Evolutionary conservation across 306 rosid species (phyloP).

Genomic region (Quercus aquifolioides): DNA sequence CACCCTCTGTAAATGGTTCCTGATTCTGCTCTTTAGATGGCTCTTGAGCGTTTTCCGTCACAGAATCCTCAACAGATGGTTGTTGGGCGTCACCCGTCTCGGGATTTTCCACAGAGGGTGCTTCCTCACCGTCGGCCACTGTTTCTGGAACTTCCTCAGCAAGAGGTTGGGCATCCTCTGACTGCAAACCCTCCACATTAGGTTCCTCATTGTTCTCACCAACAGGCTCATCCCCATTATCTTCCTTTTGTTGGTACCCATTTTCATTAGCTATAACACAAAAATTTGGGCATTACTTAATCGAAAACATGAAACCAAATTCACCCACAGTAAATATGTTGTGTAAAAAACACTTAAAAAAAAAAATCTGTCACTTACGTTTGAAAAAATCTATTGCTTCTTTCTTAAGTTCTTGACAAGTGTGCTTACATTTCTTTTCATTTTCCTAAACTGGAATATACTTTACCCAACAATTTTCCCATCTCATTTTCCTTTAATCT

Average conservation of each 20-base stretch:
- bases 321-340: not conserved
- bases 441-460: too few species aligned
- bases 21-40: constrained; percentile 38
- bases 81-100: constrained; percentile 31
- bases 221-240: constrained; percentile 19
- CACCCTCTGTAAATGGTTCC: constrained; percentile 27
- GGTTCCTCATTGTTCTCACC: constrained; percentile 32
- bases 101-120: constrained; percentile 19
- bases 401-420: too few species aligned
- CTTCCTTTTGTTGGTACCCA: constrained; percentile 58
- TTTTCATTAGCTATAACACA: constrained; percentile 54
- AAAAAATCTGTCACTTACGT: too few species aligned
- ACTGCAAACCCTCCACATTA: constrained; percentile 16
- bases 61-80: constrained; percentile 34
- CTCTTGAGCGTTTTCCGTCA: constrained; percentile 38
- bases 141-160: constrained; percentile 26
- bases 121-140: constrained; percentile 28
- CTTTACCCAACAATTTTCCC: not conserved
- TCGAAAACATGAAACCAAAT: not conserved
- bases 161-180: constrained; percentile 31
- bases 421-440: too few species aligned
- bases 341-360: not conserved
- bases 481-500: not conserved
- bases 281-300: not conserved
- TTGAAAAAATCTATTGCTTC: too few species aligned